Evolutionary conservation across 306 rosid genomes (phyloP).

Genomic region (Trifolium pratense): DNA sequence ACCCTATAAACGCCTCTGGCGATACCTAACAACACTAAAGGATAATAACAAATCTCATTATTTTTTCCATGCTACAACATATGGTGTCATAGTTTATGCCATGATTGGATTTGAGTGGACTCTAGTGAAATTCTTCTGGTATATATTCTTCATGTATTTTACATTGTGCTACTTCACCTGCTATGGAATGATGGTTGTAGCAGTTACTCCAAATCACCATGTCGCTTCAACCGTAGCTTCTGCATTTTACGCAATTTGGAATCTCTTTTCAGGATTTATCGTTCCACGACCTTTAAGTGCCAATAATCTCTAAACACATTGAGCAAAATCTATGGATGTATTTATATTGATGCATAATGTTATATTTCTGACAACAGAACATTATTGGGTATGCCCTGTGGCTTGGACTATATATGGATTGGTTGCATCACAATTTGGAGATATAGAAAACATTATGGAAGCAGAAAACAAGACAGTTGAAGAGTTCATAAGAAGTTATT

Average conservation of each 20-base stretch:
- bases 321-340: not conserved
- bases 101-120: conserved; percentile 72
- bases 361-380: not conserved
- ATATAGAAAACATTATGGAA: not conserved
- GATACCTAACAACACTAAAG: too few species aligned
- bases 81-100: conserved; percentile 61
- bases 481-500: conserved; percentile 11
- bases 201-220: conserved; percentile 65
- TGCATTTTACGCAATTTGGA: conserved; percentile 64
- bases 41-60: too few species aligned
- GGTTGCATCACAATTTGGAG: conserved; percentile 69
- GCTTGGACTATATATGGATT: conserved; percentile 80
- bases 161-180: conserved; percentile 66
- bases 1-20: too few species aligned
- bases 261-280: conserved; percentile 70
- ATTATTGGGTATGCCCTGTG: conserved; percentile 74
- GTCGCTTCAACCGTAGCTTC: conserved; percentile 57
- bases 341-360: not conserved
- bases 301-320: not conserved
- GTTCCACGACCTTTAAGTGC: conserved; percentile 59
- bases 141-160: conserved; percentile 63
- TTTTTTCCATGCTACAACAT: conserved; percentile 52
- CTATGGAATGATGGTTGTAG: conserved; percentile 70
- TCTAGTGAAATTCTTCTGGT: conserved; percentile 61
- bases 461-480: conserved; percentile 30